These are phyloP conservation scores for Trametes versicolor DNA, from an alignment of 1,284 basidiomycete species.

Conservation along the genomic window DNA sequence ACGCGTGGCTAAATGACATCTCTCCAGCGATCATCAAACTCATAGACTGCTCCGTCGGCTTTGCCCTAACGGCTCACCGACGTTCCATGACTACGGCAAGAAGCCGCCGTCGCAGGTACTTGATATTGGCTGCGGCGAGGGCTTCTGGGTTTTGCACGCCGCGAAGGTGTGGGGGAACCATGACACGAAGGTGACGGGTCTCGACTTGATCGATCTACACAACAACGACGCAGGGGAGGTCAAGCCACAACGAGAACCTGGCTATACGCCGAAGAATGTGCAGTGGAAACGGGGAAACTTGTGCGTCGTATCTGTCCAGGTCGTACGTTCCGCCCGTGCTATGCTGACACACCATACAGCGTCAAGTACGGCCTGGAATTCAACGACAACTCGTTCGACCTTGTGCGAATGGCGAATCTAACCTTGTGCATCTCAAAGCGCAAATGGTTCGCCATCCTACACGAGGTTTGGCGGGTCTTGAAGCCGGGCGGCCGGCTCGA, in stretches of 20 bases:
- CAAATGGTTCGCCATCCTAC: slow-evolving; percentile 65
- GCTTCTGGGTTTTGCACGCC: slow-evolving; percentile 70
- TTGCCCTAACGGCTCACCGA: slow-evolving; percentile 58
- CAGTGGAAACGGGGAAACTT: slow-evolving; percentile 69
- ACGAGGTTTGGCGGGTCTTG: slow-evolving; percentile 69
- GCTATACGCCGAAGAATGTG: slow-evolving; percentile 54
- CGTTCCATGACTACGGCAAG: slow-evolving; percentile 65
- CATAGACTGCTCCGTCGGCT: slow-evolving; percentile 62
- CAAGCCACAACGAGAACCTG: slow-evolving; percentile 32
- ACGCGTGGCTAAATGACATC: slow-evolving; percentile 15
- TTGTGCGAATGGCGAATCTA: slow-evolving; percentile 75
- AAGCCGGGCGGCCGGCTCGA: slow-evolving; percentile 70
- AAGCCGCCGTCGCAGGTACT: slow-evolving; percentile 64
- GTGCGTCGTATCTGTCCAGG: slow-evolving; percentile 51
- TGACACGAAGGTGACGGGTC: slow-evolving; percentile 61
- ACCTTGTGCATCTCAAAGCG: slow-evolving; percentile 65
- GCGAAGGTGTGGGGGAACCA: slow-evolving; percentile 64
- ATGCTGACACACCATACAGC: slow-evolving; percentile 47
- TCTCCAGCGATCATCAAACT: slow-evolving; percentile 63
- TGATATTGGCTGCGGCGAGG: slow-evolving; percentile 77
- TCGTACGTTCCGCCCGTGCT: slow-evolving; percentile 19
- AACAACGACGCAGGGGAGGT: slow-evolving; percentile 43
- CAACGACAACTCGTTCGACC: slow-evolving; percentile 67
- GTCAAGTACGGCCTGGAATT: slow-evolving; percentile 67
- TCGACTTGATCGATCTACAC: slow-evolving; percentile 68